Conservation (phyloP, 768 basidiomycete genomes). For the Mrakia frigida region DNA sequence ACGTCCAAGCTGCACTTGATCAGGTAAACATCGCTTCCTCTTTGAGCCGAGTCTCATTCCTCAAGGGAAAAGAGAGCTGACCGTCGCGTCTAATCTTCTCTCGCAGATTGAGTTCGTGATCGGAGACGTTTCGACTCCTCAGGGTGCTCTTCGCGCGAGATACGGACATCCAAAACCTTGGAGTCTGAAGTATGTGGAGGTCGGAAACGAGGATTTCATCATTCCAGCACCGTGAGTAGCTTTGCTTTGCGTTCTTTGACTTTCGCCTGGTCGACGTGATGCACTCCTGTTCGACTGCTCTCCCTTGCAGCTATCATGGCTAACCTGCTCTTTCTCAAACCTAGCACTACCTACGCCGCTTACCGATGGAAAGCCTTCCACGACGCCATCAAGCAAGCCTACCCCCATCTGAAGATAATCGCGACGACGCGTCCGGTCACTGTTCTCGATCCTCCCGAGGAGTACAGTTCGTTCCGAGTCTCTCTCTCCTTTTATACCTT, state of each 20-base stretch:
- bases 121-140: conserved; percentile 54
- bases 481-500: neutral
- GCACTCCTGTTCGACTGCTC: no score
- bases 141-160: conserved; percentile 53
- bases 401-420: conserved; percentile 22
- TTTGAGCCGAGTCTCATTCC: no score
- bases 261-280: no score
- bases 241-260: no score
- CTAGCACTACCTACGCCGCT: conserved; percentile 16
- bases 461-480: conserved; percentile 1
- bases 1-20: conserved; percentile 56
- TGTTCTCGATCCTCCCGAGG: neutral
- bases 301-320: conserved; percentile 43
- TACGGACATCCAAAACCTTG: conserved; percentile 57
- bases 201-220: conserved; percentile 48
- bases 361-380: conserved; percentile 46
- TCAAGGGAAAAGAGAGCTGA: neutral
- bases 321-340: conserved; percentile 48
- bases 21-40: neutral
- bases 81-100: neutral
- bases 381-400: conserved; percentile 13
- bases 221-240: neutral
- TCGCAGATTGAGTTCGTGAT: conserved; percentile 59
- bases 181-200: conserved; percentile 42
- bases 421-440: conserved; percentile 22